Evolutionary conservation across 495 filamentous ascomycete species (phyloP).

Genomic region (Xylaria scruposa): DNA sequence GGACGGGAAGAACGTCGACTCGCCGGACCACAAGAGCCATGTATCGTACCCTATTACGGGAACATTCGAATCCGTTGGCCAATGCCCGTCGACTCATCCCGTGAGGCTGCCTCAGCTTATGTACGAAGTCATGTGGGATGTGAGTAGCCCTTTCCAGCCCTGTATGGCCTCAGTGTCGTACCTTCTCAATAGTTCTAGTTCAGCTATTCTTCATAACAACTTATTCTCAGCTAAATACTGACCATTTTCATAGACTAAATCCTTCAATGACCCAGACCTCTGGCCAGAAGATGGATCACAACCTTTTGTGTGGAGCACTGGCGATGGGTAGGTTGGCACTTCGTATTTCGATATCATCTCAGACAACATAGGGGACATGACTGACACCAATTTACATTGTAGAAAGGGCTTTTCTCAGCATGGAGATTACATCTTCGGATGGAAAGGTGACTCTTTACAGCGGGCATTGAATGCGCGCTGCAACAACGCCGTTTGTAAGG

Average conservation of each 20-base stretch:
- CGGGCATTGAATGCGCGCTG: conserved; percentile 45
- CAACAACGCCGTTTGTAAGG: conserved; percentile 42
- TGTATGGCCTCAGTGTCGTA: background rate
- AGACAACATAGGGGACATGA: too few relatives aligned
- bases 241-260: conserved; percentile 37
- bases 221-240: background rate
- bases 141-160: conserved; percentile 27
- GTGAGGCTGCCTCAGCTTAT: conserved; percentile 48
- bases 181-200: conserved; percentile 20
- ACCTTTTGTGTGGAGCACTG: conserved; percentile 54
- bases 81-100: conserved; percentile 46
- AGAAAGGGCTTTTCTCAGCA: conserved; percentile 40
- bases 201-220: background rate
- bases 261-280: conserved; percentile 47
- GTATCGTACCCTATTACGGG: conserved; percentile 45
- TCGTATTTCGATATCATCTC: background rate
- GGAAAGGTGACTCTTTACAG: conserved; percentile 45
- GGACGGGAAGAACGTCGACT: conserved; percentile 50
- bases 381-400: too few relatives aligned
- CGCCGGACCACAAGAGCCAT: conserved; percentile 47
- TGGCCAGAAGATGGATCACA: conserved; percentile 51
- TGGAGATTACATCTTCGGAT: conserved; percentile 46
- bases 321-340: conserved; percentile 39
- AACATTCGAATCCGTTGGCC: conserved; percentile 38
- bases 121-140: conserved; percentile 53